Evolutionary conservation across 768 basidiomycete species (phyloP).

Genomic region (Suillus bovinus): DNA sequence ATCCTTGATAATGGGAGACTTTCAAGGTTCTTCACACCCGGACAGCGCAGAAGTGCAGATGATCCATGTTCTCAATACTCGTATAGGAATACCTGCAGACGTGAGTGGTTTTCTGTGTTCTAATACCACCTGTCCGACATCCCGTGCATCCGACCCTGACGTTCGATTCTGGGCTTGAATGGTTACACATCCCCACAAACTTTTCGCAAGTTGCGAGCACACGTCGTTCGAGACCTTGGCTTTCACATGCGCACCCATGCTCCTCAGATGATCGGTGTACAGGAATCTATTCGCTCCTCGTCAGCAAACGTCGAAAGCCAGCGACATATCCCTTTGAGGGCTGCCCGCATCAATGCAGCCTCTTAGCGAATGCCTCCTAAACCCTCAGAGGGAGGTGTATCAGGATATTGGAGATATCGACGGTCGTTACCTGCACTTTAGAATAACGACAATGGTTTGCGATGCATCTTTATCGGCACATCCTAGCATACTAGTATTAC

Average conservation of each 20-base stretch:
- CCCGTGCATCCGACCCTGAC: not conserved
- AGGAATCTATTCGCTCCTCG: not conserved
- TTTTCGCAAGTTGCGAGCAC: not conserved
- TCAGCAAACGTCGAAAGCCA: not conserved
- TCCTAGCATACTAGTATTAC: too few species aligned
- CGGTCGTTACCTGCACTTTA: not conserved
- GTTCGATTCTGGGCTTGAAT: not conserved
- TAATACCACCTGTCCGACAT: not conserved
- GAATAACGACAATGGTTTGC: not conserved
- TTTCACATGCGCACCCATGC: not conserved
- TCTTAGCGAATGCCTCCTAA: not conserved
- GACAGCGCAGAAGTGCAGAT: not conserved
- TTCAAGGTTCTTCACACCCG: not conserved
- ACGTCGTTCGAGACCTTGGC: not conserved
- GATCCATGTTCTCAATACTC: not conserved
- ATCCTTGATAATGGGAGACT: not conserved
- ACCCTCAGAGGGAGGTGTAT: not conserved
- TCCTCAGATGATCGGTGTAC: not conserved
- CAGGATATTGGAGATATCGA: not conserved
- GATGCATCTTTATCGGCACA: not conserved
- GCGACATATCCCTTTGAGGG: not conserved
- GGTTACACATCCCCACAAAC: not conserved
- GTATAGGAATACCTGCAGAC: not conserved
- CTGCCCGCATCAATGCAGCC: not conserved
- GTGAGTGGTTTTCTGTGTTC: not conserved